Conservation (phyloP, 1,284 basidiomycete genomes). For the Phlebopus sp. region DNA sequence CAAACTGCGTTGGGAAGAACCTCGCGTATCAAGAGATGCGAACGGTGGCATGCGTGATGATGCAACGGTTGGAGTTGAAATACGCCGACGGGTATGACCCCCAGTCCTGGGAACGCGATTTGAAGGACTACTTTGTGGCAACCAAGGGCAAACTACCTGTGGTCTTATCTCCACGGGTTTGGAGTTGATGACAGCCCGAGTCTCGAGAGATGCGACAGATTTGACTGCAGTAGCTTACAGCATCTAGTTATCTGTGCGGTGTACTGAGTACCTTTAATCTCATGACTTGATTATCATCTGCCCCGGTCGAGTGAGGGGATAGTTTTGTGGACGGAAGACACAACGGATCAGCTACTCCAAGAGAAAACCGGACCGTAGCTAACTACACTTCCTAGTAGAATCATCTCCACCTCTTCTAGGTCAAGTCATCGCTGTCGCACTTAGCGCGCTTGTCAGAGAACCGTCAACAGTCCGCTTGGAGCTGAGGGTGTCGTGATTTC, state of each 20-base stretch:
- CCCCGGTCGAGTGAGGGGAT: not conserved
- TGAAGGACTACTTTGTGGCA: conserved; percentile 34
- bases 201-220: conserved; percentile 8
- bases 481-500: too few species aligned
- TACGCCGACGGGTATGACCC: conserved; percentile 33
- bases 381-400: too few species aligned
- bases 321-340: too few species aligned
- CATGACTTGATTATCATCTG: not conserved
- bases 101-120: conserved; percentile 30
- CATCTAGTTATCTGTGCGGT: conserved; percentile 24
- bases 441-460: too few species aligned
- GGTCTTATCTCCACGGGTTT: conserved; percentile 33
- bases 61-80: conserved; percentile 30
- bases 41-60: conserved; percentile 32
- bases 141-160: conserved; percentile 31
- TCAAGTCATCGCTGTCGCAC: too few species aligned
- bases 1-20: conserved; percentile 35
- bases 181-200: conserved; percentile 9
- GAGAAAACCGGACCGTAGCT: too few species aligned
- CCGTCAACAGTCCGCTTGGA: too few species aligned
- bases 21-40: conserved; percentile 36
- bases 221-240: conserved; percentile 23
- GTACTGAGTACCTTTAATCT: conserved; percentile 9
- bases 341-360: too few species aligned
- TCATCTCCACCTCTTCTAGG: too few species aligned